Conservation (phyloP, 1,284 basidiomycete species). For the Porodaedalea pini region DNA sequence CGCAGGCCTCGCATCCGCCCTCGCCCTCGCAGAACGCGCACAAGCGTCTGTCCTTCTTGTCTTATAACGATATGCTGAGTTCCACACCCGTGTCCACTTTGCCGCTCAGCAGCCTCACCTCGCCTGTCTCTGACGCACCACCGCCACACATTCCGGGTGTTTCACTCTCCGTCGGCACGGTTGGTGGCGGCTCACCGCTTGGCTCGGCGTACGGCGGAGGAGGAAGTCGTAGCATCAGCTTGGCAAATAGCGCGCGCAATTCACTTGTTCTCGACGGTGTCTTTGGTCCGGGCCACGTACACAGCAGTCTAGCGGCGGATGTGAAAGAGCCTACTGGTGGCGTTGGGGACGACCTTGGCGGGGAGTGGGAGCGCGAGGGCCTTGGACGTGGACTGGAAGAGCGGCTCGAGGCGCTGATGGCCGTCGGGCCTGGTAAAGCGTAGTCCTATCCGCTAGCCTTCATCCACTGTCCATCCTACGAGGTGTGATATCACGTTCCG, state of each 20-base stretch:
- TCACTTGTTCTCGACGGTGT: slow-evolving; percentile 17
- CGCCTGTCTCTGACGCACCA: slow-evolving; percentile 47
- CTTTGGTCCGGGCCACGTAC: slow-evolving; percentile 5
- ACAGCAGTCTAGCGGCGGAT: slow-evolving; percentile 25
- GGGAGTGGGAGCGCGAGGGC: slow-evolving; percentile 82
- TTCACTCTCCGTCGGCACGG: slow-evolving; percentile 31
- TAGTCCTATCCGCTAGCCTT: background rate
- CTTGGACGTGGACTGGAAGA: slow-evolving; percentile 78
- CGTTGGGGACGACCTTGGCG: slow-evolving; percentile 54
- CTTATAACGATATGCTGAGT: slow-evolving; percentile 77
- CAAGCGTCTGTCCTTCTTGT: slow-evolving; percentile 80
- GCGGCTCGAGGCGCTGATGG: slow-evolving; percentile 58
- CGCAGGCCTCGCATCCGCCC: slow-evolving; percentile 43
- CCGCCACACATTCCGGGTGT: slow-evolving; percentile 67
- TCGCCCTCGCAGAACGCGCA: slow-evolving; percentile 49
- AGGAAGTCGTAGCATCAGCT: slow-evolving; percentile 14
- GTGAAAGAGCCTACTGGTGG: slow-evolving; percentile 36
- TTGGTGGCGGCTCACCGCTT: background rate
- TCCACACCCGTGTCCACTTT: slow-evolving; percentile 70
- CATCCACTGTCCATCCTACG: background rate
- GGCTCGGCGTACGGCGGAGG: background rate
- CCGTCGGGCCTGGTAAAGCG: slow-evolving; percentile 18
- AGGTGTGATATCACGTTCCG: background rate
- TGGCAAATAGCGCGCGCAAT: slow-evolving; percentile 16
- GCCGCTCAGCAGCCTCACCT: slow-evolving; percentile 69